phyloP scores from a whole-genome alignment of 1,284 basidiomycete genomes.

The Fistulinella staudtii region DNA sequence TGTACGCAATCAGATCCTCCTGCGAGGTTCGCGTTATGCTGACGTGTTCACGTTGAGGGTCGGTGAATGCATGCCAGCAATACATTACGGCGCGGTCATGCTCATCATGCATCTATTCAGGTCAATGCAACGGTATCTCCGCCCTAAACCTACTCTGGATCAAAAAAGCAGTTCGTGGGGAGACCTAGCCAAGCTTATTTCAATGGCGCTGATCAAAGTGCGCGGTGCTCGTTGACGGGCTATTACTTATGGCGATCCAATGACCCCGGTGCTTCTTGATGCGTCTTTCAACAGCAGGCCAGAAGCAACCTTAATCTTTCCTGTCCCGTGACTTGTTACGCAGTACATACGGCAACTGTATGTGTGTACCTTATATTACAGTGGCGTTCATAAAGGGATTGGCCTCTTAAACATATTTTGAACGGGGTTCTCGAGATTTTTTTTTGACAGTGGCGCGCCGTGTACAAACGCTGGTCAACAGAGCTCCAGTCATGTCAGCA shows the following conservation, averaged over 20 bases:
- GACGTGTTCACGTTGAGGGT: conserved; percentile 31
- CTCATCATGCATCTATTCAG: too few relatives aligned
- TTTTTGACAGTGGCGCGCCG: conserved; percentile 29
- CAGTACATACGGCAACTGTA: conserved; percentile 16
- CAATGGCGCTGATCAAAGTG: conserved; percentile 4
- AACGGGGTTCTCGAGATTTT: conserved; percentile 8
- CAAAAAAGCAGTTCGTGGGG: conserved; percentile 3
- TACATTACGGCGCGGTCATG: conserved; percentile 25
- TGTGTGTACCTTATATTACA: conserved; percentile 6
- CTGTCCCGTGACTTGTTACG: conserved; percentile 16
- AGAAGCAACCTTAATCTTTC: conserved; percentile 2
- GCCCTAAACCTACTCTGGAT: conserved; percentile 14
- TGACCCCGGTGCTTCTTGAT: conserved; percentile 22
- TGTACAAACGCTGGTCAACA: conserved; percentile 16
- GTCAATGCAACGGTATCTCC: conserved; percentile 18
- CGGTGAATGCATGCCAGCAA: conserved; percentile 26
- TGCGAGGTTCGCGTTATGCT: conserved; percentile 23
- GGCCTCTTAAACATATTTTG: conserved; percentile 4
- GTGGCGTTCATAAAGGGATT: conserved; percentile 23
- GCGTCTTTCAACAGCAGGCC: conserved; percentile 8
- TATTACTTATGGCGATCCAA: conserved; percentile 14
- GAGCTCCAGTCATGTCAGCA: conserved; percentile 11
- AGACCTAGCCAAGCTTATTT: neutral
- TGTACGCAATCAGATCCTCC: conserved; percentile 29
- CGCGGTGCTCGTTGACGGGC: conserved; percentile 1